A percentile compares a stretch with the other conserved stretches of the same genome.
phyloP scores from a whole-genome alignment of 139 green algal species.

The Tetradesmus lagerheimii region DNA sequence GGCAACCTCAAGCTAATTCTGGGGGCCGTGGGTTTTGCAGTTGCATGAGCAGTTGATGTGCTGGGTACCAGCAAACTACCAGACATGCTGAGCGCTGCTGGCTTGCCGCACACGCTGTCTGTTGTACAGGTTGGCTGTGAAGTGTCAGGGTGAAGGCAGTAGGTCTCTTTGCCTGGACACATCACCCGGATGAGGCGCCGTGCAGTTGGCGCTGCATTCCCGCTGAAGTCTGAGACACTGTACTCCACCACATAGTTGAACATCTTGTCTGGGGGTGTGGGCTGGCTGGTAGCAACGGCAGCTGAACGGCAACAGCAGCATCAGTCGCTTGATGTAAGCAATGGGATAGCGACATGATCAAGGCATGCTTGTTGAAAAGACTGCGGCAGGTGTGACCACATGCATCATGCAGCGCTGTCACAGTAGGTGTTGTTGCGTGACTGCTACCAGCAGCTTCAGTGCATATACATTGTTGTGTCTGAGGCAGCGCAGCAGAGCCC shows the following conservation, averaged over 20 bases:
- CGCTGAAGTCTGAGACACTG: conserved; percentile 43
- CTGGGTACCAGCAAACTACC: neutral
- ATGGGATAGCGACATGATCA: no score
- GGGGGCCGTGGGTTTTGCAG: neutral
- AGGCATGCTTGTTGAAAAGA: no score
- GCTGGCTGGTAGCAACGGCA: conserved; percentile 47
- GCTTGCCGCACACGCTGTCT: conserved; percentile 33
- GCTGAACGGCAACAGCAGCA: neutral
- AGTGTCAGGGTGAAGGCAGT: conserved; percentile 36
- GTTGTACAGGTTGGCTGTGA: conserved; percentile 38
- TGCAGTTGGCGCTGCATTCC: conserved; percentile 52
- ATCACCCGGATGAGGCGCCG: conserved; percentile 47
- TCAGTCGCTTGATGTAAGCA: no score
- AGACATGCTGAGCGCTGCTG: neutral
- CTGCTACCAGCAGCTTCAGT: no score
- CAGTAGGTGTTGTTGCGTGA: no score
- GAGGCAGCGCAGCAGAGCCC: no score
- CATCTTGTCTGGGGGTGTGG: conserved; percentile 24
- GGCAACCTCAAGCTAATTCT: conserved; percentile 47
- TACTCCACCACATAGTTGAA: conserved; percentile 51
- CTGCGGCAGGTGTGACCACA: no score
- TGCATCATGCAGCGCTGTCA: no score
- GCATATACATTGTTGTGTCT: no score
- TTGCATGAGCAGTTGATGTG: neutral
- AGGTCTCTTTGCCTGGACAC: conserved; percentile 41